phyloP scores from a whole-genome alignment of 768 basidiomycete genomes.

The Leccinum pellstonianum region DNA sequence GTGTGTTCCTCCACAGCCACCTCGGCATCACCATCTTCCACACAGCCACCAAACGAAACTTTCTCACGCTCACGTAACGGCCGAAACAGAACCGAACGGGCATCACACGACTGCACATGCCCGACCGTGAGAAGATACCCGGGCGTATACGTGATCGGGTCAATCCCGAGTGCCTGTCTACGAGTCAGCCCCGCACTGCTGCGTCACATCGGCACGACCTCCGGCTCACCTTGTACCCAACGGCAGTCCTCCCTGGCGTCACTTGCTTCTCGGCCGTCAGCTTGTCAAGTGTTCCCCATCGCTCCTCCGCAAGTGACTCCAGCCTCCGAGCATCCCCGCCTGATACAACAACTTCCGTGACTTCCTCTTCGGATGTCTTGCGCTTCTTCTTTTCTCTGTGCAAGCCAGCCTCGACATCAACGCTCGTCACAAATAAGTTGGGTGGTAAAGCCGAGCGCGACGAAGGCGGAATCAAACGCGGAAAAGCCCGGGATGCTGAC shows the following conservation, averaged over 20 bases:
- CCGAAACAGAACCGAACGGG: constrained; percentile 14
- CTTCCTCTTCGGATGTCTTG: constrained; percentile 36
- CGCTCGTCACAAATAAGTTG: constrained; percentile 68
- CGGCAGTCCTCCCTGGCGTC: constrained; percentile 25
- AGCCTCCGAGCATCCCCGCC: constrained; percentile 4
- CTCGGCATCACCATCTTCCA: constrained; percentile 17
- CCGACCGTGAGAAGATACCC: constrained; percentile 54
- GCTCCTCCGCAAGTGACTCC: constrained; percentile 11
- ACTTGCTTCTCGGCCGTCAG: constrained; percentile 30
- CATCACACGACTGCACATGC: constrained; percentile 31
- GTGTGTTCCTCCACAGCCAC: constrained; percentile 15
- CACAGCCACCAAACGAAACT: constrained; percentile 32
- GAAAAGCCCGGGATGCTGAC: constrained; percentile 6
- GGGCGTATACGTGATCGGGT: constrained; percentile 57
- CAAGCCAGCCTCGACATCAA: constrained; percentile 60
- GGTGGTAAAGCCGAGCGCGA: constrained; percentile 54
- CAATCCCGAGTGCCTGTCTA: constrained; percentile 55
- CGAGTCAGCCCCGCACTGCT: background rate
- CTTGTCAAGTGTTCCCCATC: constrained; percentile 21
- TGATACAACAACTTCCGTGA: background rate
- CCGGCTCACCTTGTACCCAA: constrained; percentile 51
- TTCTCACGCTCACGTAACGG: constrained; percentile 18
- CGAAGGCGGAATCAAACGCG: constrained; percentile 61
- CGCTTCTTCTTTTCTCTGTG: constrained; percentile 37
- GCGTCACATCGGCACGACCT: background rate